Conservation (phyloP, 805 yeast genomes). For the Henningerozyma blattae region DNA sequence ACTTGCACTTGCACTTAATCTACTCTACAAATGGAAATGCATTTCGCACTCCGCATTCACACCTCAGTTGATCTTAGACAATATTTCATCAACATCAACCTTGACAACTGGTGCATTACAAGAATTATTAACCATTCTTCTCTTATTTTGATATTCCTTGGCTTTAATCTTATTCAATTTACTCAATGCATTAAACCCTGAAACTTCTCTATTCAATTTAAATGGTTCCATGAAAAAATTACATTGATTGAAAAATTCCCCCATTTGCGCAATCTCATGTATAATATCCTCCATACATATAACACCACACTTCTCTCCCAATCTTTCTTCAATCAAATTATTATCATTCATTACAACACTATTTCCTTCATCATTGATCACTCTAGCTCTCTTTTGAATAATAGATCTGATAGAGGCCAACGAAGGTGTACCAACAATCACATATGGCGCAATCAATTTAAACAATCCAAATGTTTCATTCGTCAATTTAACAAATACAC, state of each 20-base stretch:
- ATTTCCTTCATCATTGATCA: constrained; percentile 25
- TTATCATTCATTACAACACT: constrained; percentile 55
- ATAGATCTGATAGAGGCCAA: constrained; percentile 57
- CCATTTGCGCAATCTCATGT: constrained; percentile 53
- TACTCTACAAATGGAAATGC: too few species aligned
- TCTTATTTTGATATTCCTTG: constrained; percentile 35
- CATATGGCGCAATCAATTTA: constrained; percentile 59
- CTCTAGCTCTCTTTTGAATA: constrained; percentile 65
- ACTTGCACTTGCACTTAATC: neutral
- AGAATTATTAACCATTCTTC: constrained; percentile 37
- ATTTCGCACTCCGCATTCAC: too few species aligned
- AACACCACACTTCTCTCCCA: constrained; percentile 57
- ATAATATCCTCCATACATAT: constrained; percentile 75
- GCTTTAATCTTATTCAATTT: constrained; percentile 53
- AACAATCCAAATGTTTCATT: constrained; percentile 48
- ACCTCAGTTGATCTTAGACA: constrained; percentile 59
- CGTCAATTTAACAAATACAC: constrained; percentile 59
- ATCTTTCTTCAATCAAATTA: constrained; percentile 58
- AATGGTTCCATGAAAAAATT: constrained; percentile 60
- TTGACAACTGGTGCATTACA: constrained; percentile 56
- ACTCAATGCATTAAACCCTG: constrained; percentile 64
- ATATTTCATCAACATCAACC: constrained; percentile 60
- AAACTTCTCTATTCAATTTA: constrained; percentile 53
- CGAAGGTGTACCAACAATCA: constrained; percentile 67
- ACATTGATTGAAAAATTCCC: constrained; percentile 51